Evolutionary conservation across 192 early-diverging fungal genomes (phyloP).

Genomic region (Linnemannia elongata): DNA sequence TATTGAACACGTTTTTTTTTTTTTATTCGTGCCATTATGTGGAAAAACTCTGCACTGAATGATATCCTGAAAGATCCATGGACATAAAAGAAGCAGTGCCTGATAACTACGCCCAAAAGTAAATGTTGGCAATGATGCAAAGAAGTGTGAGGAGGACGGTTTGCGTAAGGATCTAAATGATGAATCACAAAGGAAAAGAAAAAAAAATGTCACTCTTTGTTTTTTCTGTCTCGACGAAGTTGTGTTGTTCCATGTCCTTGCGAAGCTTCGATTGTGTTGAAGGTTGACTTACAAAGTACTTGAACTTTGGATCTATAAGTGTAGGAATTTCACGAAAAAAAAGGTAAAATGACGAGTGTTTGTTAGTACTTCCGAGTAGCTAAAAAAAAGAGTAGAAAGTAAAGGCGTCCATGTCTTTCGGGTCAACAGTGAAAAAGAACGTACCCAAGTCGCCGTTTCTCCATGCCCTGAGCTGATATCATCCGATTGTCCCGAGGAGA

Average conservation of each 20-base stretch:
- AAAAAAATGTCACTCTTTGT: not conserved
- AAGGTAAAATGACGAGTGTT: not conserved
- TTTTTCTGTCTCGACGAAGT: not conserved
- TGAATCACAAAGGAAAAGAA: not conserved
- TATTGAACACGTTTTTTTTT: not conserved
- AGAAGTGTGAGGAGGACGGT: conserved; percentile 46
- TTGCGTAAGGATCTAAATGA: conserved; percentile 40
- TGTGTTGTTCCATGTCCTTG: not conserved
- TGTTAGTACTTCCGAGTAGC: not conserved
- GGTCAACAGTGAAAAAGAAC: not conserved
- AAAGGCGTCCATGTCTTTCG: not conserved
- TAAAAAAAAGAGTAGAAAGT: not conserved
- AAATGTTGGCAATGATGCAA: conserved; percentile 52
- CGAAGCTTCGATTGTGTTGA: not conserved
- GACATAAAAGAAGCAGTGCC: not conserved
- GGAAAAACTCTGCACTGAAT: not conserved
- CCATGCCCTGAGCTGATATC: conserved; percentile 38
- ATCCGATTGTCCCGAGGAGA: not conserved
- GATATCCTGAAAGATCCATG: not conserved
- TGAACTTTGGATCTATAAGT: conserved; percentile 50
- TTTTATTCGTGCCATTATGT: conserved; percentile 14
- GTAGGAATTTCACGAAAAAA: not conserved
- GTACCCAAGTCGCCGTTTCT: conserved; percentile 53
- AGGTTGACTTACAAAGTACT: conserved; percentile 47
- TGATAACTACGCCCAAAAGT: conserved; percentile 40